These are phyloP conservation scores for Trypanosoma boissoni DNA, from an alignment of 208 protist species.

Conservation along the genomic window DNA sequence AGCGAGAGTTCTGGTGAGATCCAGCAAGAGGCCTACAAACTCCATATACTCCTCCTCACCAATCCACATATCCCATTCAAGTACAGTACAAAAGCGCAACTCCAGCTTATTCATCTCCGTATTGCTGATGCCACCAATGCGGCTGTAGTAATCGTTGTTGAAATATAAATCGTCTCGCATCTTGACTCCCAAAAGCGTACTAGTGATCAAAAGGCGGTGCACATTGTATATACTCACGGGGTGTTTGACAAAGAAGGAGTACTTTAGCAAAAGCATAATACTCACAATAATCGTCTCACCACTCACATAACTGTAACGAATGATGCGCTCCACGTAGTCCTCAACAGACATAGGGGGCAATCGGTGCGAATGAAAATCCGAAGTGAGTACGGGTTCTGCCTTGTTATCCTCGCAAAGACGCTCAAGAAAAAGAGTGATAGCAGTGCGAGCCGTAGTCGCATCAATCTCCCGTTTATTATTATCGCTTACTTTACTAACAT, in stretches of 20 bases:
- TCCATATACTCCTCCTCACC: slow-evolving; percentile 47
- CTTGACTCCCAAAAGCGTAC: slow-evolving; percentile 90
- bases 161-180: slow-evolving; percentile 93
- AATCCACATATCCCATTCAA: slow-evolving; percentile 82
- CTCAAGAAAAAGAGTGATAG: slow-evolving; percentile 54
- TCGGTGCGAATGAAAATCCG: slow-evolving; percentile 76
- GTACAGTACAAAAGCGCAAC: slow-evolving; percentile 69
- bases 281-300: slow-evolving; percentile 87
- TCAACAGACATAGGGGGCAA: slow-evolving; percentile 73
- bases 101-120: slow-evolving; percentile 92
- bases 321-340: slow-evolving; percentile 82
- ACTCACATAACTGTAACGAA: slow-evolving; percentile 76
- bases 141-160: slow-evolving; percentile 90
- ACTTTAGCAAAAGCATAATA: slow-evolving; percentile 87
- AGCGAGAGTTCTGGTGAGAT: not conserved
- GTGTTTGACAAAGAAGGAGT: slow-evolving; percentile 62
- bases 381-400: slow-evolving; percentile 47
- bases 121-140: slow-evolving; percentile 85
- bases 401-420: slow-evolving; percentile 59
- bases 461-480: not conserved
- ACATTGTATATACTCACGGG: slow-evolving; percentile 89
- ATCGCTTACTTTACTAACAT: too few relatives aligned
- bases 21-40: slow-evolving; percentile 38
- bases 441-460: slow-evolving; percentile 21
- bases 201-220: slow-evolving; percentile 91